Base-by-base conservation (phyloP, 2,329 filamentous ascomycete genomes). In the Phoma sp. region DNA sequence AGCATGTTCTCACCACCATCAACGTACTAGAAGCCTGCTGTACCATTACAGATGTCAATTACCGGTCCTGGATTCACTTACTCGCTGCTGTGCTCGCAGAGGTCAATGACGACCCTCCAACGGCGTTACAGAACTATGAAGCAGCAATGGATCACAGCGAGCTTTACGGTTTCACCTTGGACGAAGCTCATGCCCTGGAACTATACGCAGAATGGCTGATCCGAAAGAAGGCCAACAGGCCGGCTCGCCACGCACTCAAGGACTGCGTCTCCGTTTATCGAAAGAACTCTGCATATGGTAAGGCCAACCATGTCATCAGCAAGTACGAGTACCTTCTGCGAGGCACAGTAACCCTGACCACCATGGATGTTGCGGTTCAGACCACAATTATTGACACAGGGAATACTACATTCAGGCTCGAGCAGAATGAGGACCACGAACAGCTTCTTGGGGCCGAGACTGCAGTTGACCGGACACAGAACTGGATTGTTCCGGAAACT, bases 121-220 rank as follows among this genome's bases (percentile, higher is more conserved):
- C 68, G 4, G 86, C 88, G 7, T 79, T 92, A 28, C 77, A 77
- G 20, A 77, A 83, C 37, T 93, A 91, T 65, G 90, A 93, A 68
- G 80, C 84, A 57, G 85, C 87, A 6, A 75, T 92, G 52, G 89
- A 93, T 63, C 89, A 92, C 65, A 84, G 87, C 11, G 81, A 89
- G 17, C 81, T 89, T 49, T 82, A 91, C 62, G 81, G 81, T 36
- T 88, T 90, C 57, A 67, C 83, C 2, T 83, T 92, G 42, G 90
- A 93, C 56, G 88, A 92, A 70, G 90, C 87, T 0, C 78, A 92
- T 1, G 84, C 86, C 14, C 88, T 89, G 66, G 90, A 91, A 67
- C 78, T 92, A 25, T 88, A 92, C 77, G 89, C 86, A 1, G 88
- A 88, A 9, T 87, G 86, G 67, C 85, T 92, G 57, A 79, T 90